Conservation (phyloP, 2,329 filamentous ascomycete species). For the Penicillium nordicum region DNA sequence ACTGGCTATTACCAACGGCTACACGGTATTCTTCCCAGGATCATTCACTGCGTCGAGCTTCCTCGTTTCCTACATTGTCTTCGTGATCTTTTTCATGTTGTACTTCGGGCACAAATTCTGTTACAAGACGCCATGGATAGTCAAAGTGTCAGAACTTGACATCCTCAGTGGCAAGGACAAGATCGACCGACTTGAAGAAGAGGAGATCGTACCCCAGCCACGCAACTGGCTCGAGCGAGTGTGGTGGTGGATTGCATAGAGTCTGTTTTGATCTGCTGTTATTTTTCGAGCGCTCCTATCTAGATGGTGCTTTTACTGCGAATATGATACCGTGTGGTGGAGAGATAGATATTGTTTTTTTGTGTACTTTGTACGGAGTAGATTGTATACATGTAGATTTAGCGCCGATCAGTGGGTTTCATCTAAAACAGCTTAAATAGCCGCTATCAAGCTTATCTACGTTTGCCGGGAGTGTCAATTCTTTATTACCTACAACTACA, state of each 20-base stretch:
- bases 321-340: not conserved
- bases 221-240: slow-evolving; percentile 43
- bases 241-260: slow-evolving; percentile 48
- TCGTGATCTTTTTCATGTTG: slow-evolving; percentile 50
- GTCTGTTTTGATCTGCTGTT: not conserved
- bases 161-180: slow-evolving; percentile 46
- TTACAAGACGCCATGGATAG: slow-evolving; percentile 32
- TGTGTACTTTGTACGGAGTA: not conserved
- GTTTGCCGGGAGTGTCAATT: not conserved
- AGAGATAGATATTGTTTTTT: not conserved
- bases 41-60: slow-evolving; percentile 48
- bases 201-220: slow-evolving; percentile 40
- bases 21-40: slow-evolving; percentile 52
- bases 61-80: slow-evolving; percentile 53
- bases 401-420: not conserved
- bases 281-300: not conserved
- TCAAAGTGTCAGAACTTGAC: slow-evolving; percentile 41
- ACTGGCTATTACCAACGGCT: slow-evolving; percentile 56
- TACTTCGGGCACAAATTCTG: slow-evolving; percentile 38
- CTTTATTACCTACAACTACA: not conserved
- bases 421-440: not conserved
- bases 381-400: not conserved
- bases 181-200: slow-evolving; percentile 44
- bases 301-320: not conserved
- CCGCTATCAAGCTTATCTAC: not conserved